Percentiles rank a stretch among this genome's conserved stretches.
Conservation (phyloP, 345 rosid genomes). For the Euclidium syriacum region DNA sequence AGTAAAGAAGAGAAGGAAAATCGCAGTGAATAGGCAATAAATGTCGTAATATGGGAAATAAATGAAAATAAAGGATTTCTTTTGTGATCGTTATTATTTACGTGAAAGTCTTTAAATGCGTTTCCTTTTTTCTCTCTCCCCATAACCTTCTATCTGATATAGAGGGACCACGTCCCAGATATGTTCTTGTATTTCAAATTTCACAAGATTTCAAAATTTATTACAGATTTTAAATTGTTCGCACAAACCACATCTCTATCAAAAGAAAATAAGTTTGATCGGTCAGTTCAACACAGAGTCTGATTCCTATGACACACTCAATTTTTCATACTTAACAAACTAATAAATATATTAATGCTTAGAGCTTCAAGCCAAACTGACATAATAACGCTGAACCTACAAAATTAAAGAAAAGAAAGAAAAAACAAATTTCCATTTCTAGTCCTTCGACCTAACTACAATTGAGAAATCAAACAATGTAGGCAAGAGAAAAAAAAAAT, state of each 20-base stretch:
- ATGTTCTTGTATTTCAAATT: slow-evolving; percentile 17
- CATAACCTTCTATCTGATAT: slow-evolving; percentile 15
- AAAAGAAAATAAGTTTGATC: background rate
- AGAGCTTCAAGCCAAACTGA: too few species aligned
- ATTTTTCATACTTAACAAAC: background rate
- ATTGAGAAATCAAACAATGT: too few species aligned
- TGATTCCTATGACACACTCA: background rate
- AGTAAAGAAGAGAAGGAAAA: slow-evolving; percentile 14
- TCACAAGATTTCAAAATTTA: slow-evolving; percentile 10
- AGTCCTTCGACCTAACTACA: too few species aligned
- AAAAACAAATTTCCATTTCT: too few species aligned
- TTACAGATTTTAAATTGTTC: background rate
- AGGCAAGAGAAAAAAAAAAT: too few species aligned
- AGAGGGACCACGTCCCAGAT: slow-evolving; percentile 32
- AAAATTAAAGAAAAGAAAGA: too few species aligned
- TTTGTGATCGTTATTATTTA: slow-evolving; percentile 29
- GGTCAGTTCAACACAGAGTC: background rate
- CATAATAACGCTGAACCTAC: too few species aligned
- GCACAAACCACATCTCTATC: background rate
- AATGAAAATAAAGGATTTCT: slow-evolving; percentile 16
- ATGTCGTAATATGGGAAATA: slow-evolving; percentile 25
- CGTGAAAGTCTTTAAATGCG: slow-evolving; percentile 35
- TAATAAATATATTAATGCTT: too few species aligned
- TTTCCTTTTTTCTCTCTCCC: slow-evolving; percentile 10
- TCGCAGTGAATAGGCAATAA: slow-evolving; percentile 14